phyloP scores from a whole-genome alignment of 345 rosid species.

The Sisymbrium irio region DNA sequence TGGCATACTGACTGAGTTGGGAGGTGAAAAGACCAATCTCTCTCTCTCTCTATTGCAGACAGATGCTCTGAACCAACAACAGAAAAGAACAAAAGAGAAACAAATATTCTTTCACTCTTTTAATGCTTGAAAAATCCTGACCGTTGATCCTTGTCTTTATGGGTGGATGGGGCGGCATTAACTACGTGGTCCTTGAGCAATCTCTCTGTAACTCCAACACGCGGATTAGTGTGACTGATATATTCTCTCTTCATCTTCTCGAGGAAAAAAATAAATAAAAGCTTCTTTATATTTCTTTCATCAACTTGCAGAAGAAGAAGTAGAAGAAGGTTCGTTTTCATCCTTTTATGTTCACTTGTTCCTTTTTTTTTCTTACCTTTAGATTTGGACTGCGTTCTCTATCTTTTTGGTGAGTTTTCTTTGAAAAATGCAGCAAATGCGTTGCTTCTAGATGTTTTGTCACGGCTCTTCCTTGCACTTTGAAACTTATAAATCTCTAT shows the following conservation, averaged over 20 bases:
- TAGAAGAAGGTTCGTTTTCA: slow-evolving; percentile 16
- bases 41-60: not conserved
- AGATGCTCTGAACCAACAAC: slow-evolving; percentile 21
- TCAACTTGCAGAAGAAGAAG: slow-evolving; percentile 14
- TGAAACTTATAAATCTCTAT: not conserved
- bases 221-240: slow-evolving; percentile 25
- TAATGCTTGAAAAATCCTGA: slow-evolving; percentile 18
- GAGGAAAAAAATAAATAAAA: not conserved
- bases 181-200: slow-evolving; percentile 32
- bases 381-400: not conserved
- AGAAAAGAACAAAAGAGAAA: slow-evolving; percentile 18
- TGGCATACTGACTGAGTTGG: not conserved
- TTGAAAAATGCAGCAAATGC: slow-evolving; percentile 4
- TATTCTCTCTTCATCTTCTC: not conserved
- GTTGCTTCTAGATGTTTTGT: not conserved
- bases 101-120: slow-evolving; percentile 25
- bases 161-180: slow-evolving; percentile 33
- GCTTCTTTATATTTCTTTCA: not conserved
- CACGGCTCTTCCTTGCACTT: not conserved
- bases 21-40: slow-evolving; percentile 24
- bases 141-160: slow-evolving; percentile 29
- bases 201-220: slow-evolving; percentile 23
- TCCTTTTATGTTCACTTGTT: not conserved
- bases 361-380: not conserved
- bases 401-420: not conserved